Evolutionary conservation across 306 rosid genomes (phyloP), one percentile per base, ranked within the genome.

Genomic region (Dryas drummondii): DNA sequence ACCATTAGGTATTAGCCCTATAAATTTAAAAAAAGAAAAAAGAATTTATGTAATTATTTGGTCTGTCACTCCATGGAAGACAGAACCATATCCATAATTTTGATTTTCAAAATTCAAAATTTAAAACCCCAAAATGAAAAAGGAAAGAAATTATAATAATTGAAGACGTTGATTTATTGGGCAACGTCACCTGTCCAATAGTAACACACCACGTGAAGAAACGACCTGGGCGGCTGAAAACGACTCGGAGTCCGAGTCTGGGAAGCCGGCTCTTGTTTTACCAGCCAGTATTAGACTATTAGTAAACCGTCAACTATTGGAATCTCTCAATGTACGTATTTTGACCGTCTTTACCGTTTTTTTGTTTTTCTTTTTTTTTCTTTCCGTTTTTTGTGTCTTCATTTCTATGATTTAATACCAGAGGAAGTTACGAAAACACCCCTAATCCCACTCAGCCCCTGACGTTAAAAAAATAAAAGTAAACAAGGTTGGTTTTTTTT

Each of bases 201-300:
- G 80, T 1, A 80, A 27, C 50, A 2, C 26, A 7, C 66, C 90
- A 82, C 78, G 84, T 84, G 52, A 69, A 6, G 6, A 45, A 62
- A 59, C 56, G 55, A 76, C 75, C 64, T 52, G 74, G 79, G 73
- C 79, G 81, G 85, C 86, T 67, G 87, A 79, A 66, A 85, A 74
- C 66, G 80, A 80, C 89, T 0, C 0, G 48, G 66, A 17, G 32
- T 85, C 78, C 79, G 79, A 68, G 80, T 77, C 62, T 56, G 12
- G 10, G 16, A 16, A 10, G 59, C 66, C 58, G 27, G 42, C 56
- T 10, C 37, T 44, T 14, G n/a, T 17, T 73, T 75, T 48, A 67
- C 75, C 55, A 9, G 26, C 32, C 37, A 47, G 44, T 11, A 37
- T 15, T 62, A 42, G 44, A 47, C 32, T 11, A 37, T 15, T 62